Evolutionary conservation across 208 protist species (phyloP), one percentile per base, ranked within the genome.

Genomic region (Leishmania arabica): DNA sequence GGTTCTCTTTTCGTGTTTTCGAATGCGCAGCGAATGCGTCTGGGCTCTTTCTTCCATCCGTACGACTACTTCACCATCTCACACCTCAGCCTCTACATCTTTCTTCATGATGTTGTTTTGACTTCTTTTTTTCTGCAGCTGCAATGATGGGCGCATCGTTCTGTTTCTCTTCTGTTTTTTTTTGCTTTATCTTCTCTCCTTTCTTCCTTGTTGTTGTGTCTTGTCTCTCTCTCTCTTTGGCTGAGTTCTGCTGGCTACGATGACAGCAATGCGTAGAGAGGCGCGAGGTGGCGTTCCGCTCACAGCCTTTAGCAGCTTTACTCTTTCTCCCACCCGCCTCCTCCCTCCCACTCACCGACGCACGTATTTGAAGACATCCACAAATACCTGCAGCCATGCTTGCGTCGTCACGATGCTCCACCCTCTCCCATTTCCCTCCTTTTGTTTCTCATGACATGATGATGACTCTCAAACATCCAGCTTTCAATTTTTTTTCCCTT

Each of bases 401-500:
- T 47, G 6, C 8, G 27, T 37, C 3, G 45, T 19, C 9, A 6
- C 45, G 21, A 21, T 56, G 34, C 34, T 37, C 62, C 6, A 1
- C 68, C 34, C 70, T 42, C 70, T 58, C 71, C 34, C 17, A 21
- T 17, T 58, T n/a, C 68, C 24, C 24, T 45, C 27, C 8, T 13
- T 42, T 24, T 45, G 31, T n/a, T 17, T 66, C 42, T 72, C 71
- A 7, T 66, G 34, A 8, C 17, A 31, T 73, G 24, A 66, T 60
- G 40, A 53, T 82, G 24, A 37, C 34, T 66, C 75, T 78, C 58
- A 34, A 34, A 73, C 68, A 73, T 53, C 40, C 40, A 31, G n/a
- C 37, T 72, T 77, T 65, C 51, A 21, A 19, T 53, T 60, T 40
- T 70, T 62, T 78, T 64, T 75, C 54, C 75, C 58, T 80, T 77